These are phyloP conservation scores for Populus hybrid DNA, from an alignment of 441 rosid species.

Conservation along the genomic window DNA sequence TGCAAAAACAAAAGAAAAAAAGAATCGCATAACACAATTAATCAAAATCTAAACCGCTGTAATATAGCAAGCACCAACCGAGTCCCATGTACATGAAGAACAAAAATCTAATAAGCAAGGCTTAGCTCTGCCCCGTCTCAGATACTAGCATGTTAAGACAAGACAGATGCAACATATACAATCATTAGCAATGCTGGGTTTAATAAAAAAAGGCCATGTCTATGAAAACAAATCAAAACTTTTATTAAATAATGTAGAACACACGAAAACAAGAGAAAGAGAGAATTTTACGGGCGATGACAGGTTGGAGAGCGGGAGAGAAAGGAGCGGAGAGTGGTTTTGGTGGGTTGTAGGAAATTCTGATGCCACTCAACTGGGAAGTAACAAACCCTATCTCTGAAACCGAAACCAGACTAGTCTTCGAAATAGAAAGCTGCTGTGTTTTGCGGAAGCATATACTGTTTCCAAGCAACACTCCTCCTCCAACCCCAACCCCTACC, in stretches of 20 bases:
- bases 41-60: no score
- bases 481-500: not conserved
- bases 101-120: not conserved
- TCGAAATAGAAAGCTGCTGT: constrained; percentile 6
- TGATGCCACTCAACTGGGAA: constrained; percentile 70
- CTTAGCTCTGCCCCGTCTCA: not conserved
- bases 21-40: not conserved
- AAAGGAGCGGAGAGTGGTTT: constrained; percentile 37
- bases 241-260: no score
- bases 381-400: constrained; percentile 50
- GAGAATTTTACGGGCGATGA: constrained; percentile 60
- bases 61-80: not conserved
- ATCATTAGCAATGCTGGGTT: no score
- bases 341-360: constrained; percentile 37
- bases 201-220: no score
- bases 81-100: not conserved
- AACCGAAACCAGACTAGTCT: constrained; percentile 6
- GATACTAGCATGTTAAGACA: not conserved
- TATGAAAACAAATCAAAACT: not conserved
- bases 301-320: constrained; percentile 48
- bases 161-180: not conserved
- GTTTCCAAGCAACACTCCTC: not conserved
- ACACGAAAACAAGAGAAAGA: not conserved
- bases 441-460: constrained; percentile 1
- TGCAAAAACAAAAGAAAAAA: constrained; percentile 27